These are phyloP conservation scores for Scytalidium lignicola DNA, from an alignment of 2,329 filamentous ascomycete species.

Conservation along the genomic window DNA sequence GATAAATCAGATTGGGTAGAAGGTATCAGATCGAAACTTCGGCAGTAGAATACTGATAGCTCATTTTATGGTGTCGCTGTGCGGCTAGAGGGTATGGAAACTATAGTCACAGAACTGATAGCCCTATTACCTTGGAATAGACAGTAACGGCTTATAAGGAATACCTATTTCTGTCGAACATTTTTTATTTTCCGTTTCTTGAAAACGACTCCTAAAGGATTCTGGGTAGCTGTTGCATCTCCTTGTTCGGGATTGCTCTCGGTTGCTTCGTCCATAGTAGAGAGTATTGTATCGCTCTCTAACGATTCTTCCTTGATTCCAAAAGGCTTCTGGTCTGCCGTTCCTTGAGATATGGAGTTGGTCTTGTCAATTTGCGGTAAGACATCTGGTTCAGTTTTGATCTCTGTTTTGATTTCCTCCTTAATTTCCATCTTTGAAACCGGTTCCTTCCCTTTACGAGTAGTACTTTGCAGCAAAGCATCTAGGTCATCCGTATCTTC, in stretches of 20 bases:
- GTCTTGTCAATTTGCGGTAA: background rate
- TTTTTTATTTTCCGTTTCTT: constrained; percentile 74
- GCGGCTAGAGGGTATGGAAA: too few relatives aligned
- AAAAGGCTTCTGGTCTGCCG: background rate
- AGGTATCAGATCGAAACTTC: too few relatives aligned
- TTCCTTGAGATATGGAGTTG: background rate
- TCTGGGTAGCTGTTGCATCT: constrained; percentile 19
- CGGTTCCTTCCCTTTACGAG: constrained; percentile 20
- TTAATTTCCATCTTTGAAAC: constrained; percentile 17
- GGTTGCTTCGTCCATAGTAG: constrained; percentile 32
- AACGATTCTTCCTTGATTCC: constrained; percentile 20
- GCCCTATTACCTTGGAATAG: too few relatives aligned
- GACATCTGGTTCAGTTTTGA: constrained; percentile 8
- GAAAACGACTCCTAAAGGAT: constrained; percentile 56
- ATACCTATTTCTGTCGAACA: constrained; percentile 50
- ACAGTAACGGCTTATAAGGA: background rate
- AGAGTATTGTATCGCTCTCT: constrained; percentile 31
- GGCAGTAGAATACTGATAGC: too few relatives aligned
- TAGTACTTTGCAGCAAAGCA: constrained; percentile 27
- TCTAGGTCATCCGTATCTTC: constrained; percentile 32
- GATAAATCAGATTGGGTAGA: too few relatives aligned
- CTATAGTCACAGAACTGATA: too few relatives aligned
- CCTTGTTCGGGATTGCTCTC: constrained; percentile 21
- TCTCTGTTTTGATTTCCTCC: constrained; percentile 13
- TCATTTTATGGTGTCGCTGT: too few relatives aligned